Conservation (phyloP, 768 basidiomycete genomes). For the Rhodocollybia butyracea region DNA sequence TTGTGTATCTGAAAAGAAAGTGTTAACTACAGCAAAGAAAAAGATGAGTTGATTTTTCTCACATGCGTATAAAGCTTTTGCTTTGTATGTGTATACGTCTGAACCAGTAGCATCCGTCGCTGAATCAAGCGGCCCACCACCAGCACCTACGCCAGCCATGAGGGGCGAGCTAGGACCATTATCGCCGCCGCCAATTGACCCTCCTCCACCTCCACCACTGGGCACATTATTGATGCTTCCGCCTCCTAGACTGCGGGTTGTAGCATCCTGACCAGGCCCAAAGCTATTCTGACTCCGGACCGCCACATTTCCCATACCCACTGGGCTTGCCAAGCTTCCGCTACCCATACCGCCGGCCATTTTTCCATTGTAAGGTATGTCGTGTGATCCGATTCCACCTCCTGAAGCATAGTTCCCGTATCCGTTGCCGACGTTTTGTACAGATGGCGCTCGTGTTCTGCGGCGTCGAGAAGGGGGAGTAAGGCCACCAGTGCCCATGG, state of each 20-base stretch:
- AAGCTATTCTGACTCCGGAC: slow-evolving; percentile 56
- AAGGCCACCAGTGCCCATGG: slow-evolving; percentile 82
- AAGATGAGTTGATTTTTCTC: slow-evolving; percentile 25
- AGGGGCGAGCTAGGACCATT: slow-evolving; percentile 61
- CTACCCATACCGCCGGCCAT: slow-evolving; percentile 43
- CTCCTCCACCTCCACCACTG: slow-evolving; percentile 30
- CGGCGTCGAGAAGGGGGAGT: slow-evolving; percentile 78
- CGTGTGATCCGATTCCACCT: slow-evolving; percentile 66
- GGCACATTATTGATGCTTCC: slow-evolving; percentile 57
- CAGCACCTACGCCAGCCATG: slow-evolving; percentile 64
- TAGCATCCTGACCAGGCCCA: slow-evolving; percentile 37
- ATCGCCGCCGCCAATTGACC: slow-evolving; percentile 44
- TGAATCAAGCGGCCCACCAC: slow-evolving; percentile 40
- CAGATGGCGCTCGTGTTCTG: slow-evolving; percentile 60
- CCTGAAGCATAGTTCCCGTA: slow-evolving; percentile 66
- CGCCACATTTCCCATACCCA: slow-evolving; percentile 36
- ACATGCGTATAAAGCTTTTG: slow-evolving; percentile 92
- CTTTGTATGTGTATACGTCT: slow-evolving; percentile 62
- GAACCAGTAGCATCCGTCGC: slow-evolving; percentile 25
- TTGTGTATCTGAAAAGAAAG: slow-evolving; percentile 68
- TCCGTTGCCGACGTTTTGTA: slow-evolving; percentile 63
- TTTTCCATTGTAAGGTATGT: slow-evolving; percentile 65
- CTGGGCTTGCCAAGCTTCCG: slow-evolving; percentile 45
- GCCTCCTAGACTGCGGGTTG: slow-evolving; percentile 33
- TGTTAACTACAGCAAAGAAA: slow-evolving; percentile 10